Conservation (phyloP, 441 rosid genomes). For the Aleurites moluccanus region DNA sequence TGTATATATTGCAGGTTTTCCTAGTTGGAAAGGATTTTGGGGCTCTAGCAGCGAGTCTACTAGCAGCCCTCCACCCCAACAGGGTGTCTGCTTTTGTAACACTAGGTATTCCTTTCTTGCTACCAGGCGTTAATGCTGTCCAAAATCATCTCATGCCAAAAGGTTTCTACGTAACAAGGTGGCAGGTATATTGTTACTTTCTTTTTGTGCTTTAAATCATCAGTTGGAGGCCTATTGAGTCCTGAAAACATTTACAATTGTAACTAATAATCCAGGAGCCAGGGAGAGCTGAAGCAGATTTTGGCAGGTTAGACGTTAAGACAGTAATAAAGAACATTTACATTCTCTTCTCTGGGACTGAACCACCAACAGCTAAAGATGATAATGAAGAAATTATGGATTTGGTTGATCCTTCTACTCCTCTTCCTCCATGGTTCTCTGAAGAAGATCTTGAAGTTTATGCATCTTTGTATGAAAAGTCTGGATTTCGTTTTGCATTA, state of each 20-base stretch:
- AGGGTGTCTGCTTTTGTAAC: conserved; percentile 22
- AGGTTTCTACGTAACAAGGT: conserved; percentile 37
- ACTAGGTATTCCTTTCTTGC: conserved; percentile 31
- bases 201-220: background rate
- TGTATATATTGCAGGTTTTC: conserved; percentile 22
- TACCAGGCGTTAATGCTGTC: conserved; percentile 18
- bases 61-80: conserved; percentile 18
- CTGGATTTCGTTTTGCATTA: conserved; percentile 37
- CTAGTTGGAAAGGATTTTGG: conserved; percentile 32
- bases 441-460: conserved; percentile 44
- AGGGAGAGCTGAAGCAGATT: conserved; percentile 47
- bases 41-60: conserved; percentile 9
- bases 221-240: background rate
- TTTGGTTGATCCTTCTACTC: conserved; percentile 38
- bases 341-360: conserved; percentile 41
- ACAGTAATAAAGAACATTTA: conserved; percentile 42
- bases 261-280: conserved; percentile 29
- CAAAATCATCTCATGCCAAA: conserved; percentile 28
- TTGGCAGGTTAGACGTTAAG: conserved; percentile 39
- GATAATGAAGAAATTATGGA: conserved; percentile 45
- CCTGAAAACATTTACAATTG: background rate
- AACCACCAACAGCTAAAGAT: conserved; percentile 31
- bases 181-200: conserved; percentile 31
- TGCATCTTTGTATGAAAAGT: conserved; percentile 42
- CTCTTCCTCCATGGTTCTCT: conserved; percentile 45